phyloP scores from a whole-genome alignment of 1,284 basidiomycete species.

The Somion occarium region DNA sequence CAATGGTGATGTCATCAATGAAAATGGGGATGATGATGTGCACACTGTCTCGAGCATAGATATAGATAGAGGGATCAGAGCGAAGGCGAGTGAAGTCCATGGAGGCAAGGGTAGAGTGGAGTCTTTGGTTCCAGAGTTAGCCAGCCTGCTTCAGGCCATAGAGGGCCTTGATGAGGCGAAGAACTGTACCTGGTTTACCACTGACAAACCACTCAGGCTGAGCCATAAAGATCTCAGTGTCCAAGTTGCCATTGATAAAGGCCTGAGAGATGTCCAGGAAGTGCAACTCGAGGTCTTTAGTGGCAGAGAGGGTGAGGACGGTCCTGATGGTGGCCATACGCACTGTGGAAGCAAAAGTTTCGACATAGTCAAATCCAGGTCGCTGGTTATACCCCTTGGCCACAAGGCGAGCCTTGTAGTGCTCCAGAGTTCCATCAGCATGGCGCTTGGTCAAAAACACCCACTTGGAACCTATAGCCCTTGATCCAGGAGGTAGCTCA shows the following conservation, averaged over 20 bases:
- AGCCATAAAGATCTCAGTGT: slow-evolving; percentile 30
- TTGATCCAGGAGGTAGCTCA: not conserved
- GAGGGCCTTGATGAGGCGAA: slow-evolving; percentile 19
- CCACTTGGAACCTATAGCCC: slow-evolving; percentile 23
- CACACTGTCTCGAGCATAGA: slow-evolving; percentile 3
- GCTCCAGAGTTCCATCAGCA: slow-evolving; percentile 21
- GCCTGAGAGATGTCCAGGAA: slow-evolving; percentile 18
- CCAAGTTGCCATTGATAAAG: slow-evolving; percentile 30
- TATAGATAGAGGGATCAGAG: slow-evolving; percentile 2
- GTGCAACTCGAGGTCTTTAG: slow-evolving; percentile 30
- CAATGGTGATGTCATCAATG: slow-evolving; percentile 21
- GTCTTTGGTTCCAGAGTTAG: slow-evolving; percentile 27
- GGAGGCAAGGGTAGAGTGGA: slow-evolving; percentile 12
- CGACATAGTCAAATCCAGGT: slow-evolving; percentile 34
- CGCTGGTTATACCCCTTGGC: slow-evolving; percentile 35
- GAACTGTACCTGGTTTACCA: slow-evolving; percentile 9
- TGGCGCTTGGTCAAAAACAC: slow-evolving; percentile 30
- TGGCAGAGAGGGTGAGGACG: slow-evolving; percentile 33
- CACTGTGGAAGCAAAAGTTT: slow-evolving; percentile 39
- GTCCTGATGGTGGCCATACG: slow-evolving; percentile 31
- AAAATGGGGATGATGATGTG: slow-evolving; percentile 17
- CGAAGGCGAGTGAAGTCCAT: slow-evolving; percentile 16
- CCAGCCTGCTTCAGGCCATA: slow-evolving; percentile 38
- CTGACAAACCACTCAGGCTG: slow-evolving; percentile 26
- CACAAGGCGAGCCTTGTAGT: slow-evolving; percentile 33